Percentiles rank a stretch among this genome's conserved stretches.
These are phyloP conservation scores for Plantago major DNA, from an alignment of 257 asterid species.

Conservation along the genomic window DNA sequence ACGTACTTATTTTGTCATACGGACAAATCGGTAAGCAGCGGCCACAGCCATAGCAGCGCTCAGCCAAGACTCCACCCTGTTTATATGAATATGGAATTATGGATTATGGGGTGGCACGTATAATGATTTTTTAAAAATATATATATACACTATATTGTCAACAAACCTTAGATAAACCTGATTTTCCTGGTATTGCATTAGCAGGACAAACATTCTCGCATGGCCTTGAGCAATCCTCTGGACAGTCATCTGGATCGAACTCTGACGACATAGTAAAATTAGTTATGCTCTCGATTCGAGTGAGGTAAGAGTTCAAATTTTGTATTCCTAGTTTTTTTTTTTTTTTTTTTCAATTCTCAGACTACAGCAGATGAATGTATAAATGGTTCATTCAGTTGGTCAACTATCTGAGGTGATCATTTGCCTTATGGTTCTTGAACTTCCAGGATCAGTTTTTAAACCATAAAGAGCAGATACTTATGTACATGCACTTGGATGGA, in stretches of 20 bases:
- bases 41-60: conserved; percentile 96
- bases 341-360: no score
- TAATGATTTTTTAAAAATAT: conserved; percentile 5
- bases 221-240: conserved; percentile 78
- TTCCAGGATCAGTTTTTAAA: neutral
- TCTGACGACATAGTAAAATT: conserved; percentile 34
- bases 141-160: neutral
- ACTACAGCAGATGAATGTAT: no score
- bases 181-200: conserved; percentile 57
- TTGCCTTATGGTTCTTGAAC: no score
- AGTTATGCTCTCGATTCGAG: neutral
- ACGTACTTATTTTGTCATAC: conserved; percentile 76
- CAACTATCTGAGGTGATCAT: neutral
- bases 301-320: no score
- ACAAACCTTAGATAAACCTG: conserved; percentile 37
- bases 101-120: neutral
- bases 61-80: conserved; percentile 77
- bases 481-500: neutral
- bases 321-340: no score
- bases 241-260: conserved; percentile 78
- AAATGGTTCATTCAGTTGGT: neutral
- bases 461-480: neutral
- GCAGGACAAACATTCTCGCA: conserved; percentile 93
- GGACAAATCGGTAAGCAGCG: conserved; percentile 96
- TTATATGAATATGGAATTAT: neutral